A percentile compares a stretch with the other conserved stretches of the same genome.
Evolutionary conservation across 1,284 basidiomycete species (phyloP).

Genomic region (Puccinia horiana): DNA sequence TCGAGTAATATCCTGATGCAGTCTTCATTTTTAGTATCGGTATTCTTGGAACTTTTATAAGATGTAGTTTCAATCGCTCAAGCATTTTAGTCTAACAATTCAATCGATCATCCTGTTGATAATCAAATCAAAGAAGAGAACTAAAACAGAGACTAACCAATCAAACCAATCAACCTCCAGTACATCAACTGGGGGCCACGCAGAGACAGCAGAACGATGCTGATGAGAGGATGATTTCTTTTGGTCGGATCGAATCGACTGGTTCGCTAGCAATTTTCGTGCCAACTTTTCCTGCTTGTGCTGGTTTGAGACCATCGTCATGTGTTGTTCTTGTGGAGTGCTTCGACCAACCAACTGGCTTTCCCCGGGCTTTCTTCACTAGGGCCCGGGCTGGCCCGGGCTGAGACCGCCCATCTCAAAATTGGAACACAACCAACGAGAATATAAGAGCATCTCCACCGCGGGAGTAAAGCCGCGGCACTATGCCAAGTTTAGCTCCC

Average conservation of each 20-base stretch:
- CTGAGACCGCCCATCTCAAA: no score
- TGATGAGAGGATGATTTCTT: background rate
- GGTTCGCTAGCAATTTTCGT: background rate
- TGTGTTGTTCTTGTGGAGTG: no score
- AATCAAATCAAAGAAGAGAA: background rate
- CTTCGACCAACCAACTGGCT: no score
- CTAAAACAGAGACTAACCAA: background rate
- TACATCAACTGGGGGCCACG: background rate
- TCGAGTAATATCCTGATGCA: background rate
- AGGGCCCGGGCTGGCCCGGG: no score
- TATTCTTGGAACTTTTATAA: conserved; percentile 25
- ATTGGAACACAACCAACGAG: no score
- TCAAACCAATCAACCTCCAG: conserved; percentile 8
- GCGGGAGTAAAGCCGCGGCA: no score
- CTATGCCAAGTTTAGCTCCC: no score
- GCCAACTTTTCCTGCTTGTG: background rate
- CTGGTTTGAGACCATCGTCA: background rate
- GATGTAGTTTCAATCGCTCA: background rate
- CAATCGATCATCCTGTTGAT: background rate
- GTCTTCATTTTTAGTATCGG: conserved; percentile 18
- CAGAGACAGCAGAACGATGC: background rate
- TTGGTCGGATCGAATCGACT: conserved; percentile 2
- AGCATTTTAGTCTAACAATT: background rate
- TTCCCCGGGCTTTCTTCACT: no score
- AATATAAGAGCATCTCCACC: no score